Percentiles rank a stretch among this genome's conserved stretches.
Evolutionary conservation across 2,329 filamentous ascomycete genomes (phyloP).

Genomic region (Ascosphaera apis): DNA sequence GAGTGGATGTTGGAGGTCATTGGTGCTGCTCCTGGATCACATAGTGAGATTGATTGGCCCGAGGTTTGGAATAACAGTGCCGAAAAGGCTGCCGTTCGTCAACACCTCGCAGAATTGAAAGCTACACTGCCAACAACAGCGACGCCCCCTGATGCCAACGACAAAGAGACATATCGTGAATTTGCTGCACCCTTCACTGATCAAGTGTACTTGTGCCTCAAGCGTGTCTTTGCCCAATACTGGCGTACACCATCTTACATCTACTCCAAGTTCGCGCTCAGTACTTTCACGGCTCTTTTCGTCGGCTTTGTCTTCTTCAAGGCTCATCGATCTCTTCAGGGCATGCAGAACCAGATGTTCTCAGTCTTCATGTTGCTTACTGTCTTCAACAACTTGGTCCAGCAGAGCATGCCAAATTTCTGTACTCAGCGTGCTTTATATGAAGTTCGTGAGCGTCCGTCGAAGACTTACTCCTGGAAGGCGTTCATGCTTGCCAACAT

Average conservation of each 20-base stretch:
- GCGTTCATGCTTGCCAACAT: constrained; percentile 48
- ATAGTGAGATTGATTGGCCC: constrained; percentile 29
- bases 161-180: constrained; percentile 26
- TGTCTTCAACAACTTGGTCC: constrained; percentile 41
- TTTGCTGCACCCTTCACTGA: constrained; percentile 53
- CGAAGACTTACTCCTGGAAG: constrained; percentile 53
- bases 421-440: constrained; percentile 35
- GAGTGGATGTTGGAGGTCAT: constrained; percentile 47
- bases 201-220: constrained; percentile 44
- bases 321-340: constrained; percentile 50
- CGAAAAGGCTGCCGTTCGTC: constrained; percentile 25
- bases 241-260: constrained; percentile 81
- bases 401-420: constrained; percentile 36
- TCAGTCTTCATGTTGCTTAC: constrained; percentile 68
- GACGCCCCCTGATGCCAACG: constrained; percentile 1
- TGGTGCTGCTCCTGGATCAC: constrained; percentile 25
- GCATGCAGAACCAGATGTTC: constrained; percentile 79
- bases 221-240: constrained; percentile 72
- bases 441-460: constrained; percentile 36
- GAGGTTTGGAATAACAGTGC: constrained; percentile 30
- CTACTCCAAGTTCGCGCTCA: constrained; percentile 56
- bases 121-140: constrained; percentile 15
- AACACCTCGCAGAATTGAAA: constrained; percentile 27
- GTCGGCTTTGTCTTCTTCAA: constrained; percentile 69
- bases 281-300: constrained; percentile 43